A percentile compares a stretch with the other conserved stretches of the same genome.
phyloP scores from a whole-genome alignment of 768 basidiomycete species.

The Albatrellus ellisii region DNA sequence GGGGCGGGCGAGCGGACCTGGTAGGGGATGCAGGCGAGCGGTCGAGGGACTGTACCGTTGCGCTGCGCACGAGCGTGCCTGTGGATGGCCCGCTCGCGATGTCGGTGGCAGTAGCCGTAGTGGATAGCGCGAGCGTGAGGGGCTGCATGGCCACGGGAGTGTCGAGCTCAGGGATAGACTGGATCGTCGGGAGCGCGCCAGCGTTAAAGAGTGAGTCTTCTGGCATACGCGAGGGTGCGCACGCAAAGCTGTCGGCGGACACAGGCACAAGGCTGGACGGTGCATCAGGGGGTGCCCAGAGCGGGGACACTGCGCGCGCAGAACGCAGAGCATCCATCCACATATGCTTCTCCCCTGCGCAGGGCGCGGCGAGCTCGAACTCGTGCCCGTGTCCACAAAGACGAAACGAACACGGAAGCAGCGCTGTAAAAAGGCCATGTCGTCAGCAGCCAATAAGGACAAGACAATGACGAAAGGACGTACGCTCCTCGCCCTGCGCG shows the following conservation, averaged over 20 bases:
- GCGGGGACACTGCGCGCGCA: conserved; percentile 32
- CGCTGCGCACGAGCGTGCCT: not conserved
- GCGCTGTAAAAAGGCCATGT: conserved; percentile 30
- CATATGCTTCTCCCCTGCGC: conserved; percentile 71
- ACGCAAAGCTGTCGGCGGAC: conserved; percentile 24
- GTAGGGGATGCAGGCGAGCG: conserved; percentile 2
- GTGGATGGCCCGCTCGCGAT: not conserved
- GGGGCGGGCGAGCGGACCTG: conserved; percentile 1
- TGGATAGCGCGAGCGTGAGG: conserved; percentile 1
- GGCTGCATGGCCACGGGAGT: conserved; percentile 4
- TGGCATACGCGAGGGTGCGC: too few species aligned
- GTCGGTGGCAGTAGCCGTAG: not conserved
- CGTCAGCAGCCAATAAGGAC: not conserved
- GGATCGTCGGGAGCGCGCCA: conserved; percentile 19
- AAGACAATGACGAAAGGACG: conserved; percentile 19
- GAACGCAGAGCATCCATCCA: conserved; percentile 66
- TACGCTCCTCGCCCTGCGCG: conserved; percentile 71
- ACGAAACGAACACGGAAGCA: conserved; percentile 44
- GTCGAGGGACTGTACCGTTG: not conserved
- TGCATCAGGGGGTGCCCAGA: conserved; percentile 45
- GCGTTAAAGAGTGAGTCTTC: conserved; percentile 6
- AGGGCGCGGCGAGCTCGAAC: conserved; percentile 81
- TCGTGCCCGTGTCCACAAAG: conserved; percentile 7
- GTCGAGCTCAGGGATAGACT: conserved; percentile 20
- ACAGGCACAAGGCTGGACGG: conserved; percentile 41